Base-by-base conservation (phyloP, 148 eudicot genomes). In the Spergularia bocconei region DNA sequence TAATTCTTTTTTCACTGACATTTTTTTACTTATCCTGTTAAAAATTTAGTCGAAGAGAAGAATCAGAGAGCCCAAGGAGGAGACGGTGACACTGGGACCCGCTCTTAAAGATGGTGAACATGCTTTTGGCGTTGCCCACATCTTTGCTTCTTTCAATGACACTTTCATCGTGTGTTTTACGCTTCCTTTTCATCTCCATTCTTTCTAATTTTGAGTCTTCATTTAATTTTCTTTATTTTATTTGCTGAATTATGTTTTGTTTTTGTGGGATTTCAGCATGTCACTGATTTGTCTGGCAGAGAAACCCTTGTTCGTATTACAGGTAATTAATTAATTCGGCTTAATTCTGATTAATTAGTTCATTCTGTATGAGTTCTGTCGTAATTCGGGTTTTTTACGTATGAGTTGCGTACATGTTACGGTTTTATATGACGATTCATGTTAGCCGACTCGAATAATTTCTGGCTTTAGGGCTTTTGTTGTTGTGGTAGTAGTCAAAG, bases 271-370 rank as follows among this genome's bases (percentile, higher is more conserved):
- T 53, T 90, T 75, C 89, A 92, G 94, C 97, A 92, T 78, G 91
- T 92, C 33, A 92, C 97, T 67, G 97, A 90, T 87, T 79, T 92
- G 80, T 92, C 97, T 57, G 97, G 97, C 39, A 86, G 94, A 80
- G 97, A 92, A 84, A 92, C 97, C 20, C 79, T 92, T 83, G 97
- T 92, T 73, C 91, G 97, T 66, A 87, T 92, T 64, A 91, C 97
- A 50, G 97, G 97, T 91, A 74, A 29, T 53, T 7, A 57, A 36
- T n/a, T n/a, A n/a, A n/a, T n/a, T n/a, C n/a, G n/a, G n/a, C n/a
- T 60, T 64, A 2, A 4, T 44, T 6, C 48, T 44, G 48, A 44
- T 44, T 44, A 9, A 6, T 44, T 29, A 29, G 36, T 29, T 29
- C 36, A 29, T 29, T 29, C 36, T 29, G 36, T 44, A 9, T 44